Conservation (phyloP, 2,329 filamentous ascomycete species). For the Penicillium sp. region DNA sequence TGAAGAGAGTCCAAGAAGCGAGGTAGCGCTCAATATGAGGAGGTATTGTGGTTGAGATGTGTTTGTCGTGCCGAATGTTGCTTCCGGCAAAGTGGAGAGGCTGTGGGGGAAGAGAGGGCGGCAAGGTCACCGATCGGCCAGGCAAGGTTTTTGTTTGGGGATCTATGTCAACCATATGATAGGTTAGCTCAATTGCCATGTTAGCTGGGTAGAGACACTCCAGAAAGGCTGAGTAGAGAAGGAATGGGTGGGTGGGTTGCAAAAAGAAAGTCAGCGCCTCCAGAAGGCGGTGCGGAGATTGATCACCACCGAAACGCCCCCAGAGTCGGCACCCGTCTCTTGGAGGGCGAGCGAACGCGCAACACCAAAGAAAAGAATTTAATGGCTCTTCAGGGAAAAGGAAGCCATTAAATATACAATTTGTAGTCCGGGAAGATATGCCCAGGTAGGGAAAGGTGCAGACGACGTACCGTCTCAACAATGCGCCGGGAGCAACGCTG, state of each 20-base stretch:
- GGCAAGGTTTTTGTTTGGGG: constrained; percentile 7
- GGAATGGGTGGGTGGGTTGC: constrained; percentile 20
- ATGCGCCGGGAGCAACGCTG: constrained; percentile 36
- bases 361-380: constrained; percentile 11
- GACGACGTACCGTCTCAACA: constrained; percentile 38
- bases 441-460: constrained; percentile 14
- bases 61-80: constrained; percentile 13
- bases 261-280: constrained; percentile 23
- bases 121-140: constrained; percentile 20
- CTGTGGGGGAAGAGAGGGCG: constrained; percentile 15
- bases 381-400: not conserved
- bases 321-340: constrained; percentile 28
- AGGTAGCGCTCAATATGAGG: not conserved
- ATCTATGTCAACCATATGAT: constrained; percentile 22
- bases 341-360: constrained; percentile 23
- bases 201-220: constrained; percentile 8
- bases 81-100: constrained; percentile 19
- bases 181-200: constrained; percentile 29
- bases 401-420: not conserved
- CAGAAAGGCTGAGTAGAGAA: constrained; percentile 13
- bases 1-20: constrained; percentile 1
- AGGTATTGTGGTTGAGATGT: not conserved
- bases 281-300: constrained; percentile 44
- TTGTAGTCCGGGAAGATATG: constrained; percentile 2
- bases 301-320: constrained; percentile 32